Conservation (phyloP, 495 filamentous ascomycete genomes). For the Xylaria sp. region DNA sequence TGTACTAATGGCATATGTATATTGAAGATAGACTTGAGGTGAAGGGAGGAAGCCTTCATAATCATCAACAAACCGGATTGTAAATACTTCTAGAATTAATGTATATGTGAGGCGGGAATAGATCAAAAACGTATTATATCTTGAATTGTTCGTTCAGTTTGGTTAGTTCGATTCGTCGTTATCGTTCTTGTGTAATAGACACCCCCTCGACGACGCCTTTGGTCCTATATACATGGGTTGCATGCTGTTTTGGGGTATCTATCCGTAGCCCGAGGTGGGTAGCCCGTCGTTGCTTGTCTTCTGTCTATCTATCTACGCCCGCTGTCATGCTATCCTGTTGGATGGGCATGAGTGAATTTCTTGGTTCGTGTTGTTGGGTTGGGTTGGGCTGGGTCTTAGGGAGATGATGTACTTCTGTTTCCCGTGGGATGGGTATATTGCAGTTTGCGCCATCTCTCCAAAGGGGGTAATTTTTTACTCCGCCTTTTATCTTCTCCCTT, state of each 20-base stretch:
- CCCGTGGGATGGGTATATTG: background rate
- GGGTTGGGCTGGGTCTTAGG: background rate
- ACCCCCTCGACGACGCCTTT: background rate
- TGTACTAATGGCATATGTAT: background rate
- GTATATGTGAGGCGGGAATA: background rate
- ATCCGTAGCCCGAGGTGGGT: background rate
- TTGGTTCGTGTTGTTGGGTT: background rate
- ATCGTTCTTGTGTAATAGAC: background rate
- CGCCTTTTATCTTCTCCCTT: background rate
- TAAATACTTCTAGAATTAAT: background rate
- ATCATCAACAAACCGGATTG: background rate
- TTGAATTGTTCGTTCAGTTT: background rate
- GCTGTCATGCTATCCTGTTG: background rate
- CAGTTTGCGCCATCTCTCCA: background rate
- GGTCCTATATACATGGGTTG: constrained; percentile 3
- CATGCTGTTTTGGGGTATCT: background rate
- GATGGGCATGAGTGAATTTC: background rate
- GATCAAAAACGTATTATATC: background rate
- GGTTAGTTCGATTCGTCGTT: constrained; percentile 1
- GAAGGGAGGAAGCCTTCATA: background rate
- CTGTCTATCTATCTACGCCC: background rate
- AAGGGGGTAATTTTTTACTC: background rate
- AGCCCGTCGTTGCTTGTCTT: background rate
- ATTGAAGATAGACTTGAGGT: background rate
- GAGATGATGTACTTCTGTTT: background rate